phyloP scores from a whole-genome alignment of 805 yeast genomes.

The Dipodascus albidus region DNA sequence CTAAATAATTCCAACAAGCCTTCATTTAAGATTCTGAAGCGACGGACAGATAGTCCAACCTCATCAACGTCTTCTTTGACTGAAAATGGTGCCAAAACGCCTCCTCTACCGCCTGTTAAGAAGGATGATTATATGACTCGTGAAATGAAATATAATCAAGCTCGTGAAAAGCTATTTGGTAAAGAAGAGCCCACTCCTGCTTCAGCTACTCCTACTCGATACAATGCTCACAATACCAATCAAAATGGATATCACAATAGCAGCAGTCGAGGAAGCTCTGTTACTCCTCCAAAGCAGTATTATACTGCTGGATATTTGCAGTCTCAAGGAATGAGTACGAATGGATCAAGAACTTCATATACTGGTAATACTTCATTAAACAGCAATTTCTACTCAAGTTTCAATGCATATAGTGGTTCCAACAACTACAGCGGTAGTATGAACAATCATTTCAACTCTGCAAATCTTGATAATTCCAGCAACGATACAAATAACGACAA shows the following conservation, averaged over 20 bases:
- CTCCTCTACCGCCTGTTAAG: neutral
- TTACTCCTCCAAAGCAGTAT: neutral
- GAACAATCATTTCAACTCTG: no score
- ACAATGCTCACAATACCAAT: neutral
- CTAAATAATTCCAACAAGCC: neutral
- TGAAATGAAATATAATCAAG: neutral
- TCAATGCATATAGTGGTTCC: neutral
- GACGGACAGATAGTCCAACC: neutral
- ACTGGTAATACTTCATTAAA: neutral
- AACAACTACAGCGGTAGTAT: no score
- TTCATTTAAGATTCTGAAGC: neutral
- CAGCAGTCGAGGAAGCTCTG: neutral
- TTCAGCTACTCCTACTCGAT: neutral
- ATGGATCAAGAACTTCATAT: no score
- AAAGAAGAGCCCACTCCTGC: neutral
- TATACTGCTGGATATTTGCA: neutral
- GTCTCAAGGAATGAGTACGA: neutral
- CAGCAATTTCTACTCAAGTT: neutral
- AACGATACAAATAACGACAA: neutral
- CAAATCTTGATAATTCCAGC: no score
- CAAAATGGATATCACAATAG: neutral
- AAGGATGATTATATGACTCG: neutral
- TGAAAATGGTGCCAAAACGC: neutral
- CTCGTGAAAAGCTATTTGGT: slow-evolving; percentile 3
- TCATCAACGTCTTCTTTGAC: neutral